Conservation (phyloP, 371 early-diverging fungal genomes). For the Mucor velutinosus region DNA sequence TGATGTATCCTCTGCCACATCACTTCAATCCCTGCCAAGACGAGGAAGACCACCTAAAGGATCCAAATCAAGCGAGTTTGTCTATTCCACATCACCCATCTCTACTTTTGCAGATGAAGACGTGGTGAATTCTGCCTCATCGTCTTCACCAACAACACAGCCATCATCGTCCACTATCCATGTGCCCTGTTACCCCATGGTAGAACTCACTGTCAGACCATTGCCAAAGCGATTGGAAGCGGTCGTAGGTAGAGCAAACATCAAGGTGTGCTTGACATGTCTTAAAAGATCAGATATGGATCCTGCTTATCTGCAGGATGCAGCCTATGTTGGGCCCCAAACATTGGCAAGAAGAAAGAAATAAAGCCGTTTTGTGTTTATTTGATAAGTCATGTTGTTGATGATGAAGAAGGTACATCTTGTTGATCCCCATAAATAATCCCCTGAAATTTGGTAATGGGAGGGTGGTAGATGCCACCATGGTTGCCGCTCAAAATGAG, state of each 20-base stretch:
- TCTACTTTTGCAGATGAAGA: not conserved
- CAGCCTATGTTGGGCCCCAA: conserved; percentile 38
- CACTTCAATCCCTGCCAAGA: conserved; percentile 25
- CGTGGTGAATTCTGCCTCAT: no score
- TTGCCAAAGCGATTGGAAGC: conserved; percentile 43
- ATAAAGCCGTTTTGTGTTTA: not conserved
- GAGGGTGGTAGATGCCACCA: not conserved
- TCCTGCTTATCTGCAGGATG: conserved; percentile 29
- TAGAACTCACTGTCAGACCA: conserved; percentile 38
- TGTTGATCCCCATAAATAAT: not conserved
- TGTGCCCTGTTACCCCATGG: conserved; percentile 10
- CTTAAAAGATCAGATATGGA: conserved; percentile 44
- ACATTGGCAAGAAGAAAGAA: conserved; percentile 8
- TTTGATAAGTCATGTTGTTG: not conserved
- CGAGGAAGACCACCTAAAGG: conserved; percentile 51
- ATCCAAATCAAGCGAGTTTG: conserved; percentile 23
- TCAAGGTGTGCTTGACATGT: conserved; percentile 46
- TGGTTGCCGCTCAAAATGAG: not conserved
- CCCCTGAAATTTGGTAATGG: conserved; percentile 20
- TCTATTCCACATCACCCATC: not conserved
- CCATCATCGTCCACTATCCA: not conserved
- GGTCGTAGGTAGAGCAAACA: conserved; percentile 37
- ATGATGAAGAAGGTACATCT: not conserved
- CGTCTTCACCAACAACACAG: not conserved
- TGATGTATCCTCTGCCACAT: not conserved